phyloP scores from a whole-genome alignment of 768 basidiomycete species.

The Solioccasus polychromus region DNA sequence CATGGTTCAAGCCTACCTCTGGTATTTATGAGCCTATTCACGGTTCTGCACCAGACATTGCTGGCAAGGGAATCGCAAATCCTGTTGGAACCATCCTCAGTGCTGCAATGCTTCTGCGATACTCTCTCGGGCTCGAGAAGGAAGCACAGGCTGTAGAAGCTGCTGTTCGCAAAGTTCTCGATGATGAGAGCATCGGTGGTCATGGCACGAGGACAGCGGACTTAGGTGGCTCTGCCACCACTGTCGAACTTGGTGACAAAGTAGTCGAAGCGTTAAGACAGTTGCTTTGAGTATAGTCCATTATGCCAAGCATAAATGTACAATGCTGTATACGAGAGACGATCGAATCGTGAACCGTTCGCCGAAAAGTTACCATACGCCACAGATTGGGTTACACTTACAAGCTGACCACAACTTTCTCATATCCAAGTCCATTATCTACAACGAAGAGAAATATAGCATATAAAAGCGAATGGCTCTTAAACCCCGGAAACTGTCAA shows the following conservation, averaged over 20 bases:
- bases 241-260: slow-evolving; percentile 79
- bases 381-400: no score
- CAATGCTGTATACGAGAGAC: background rate
- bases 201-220: slow-evolving; percentile 81
- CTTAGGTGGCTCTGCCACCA: slow-evolving; percentile 74
- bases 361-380: no score
- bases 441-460: slow-evolving; percentile 16
- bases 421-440: slow-evolving; percentile 4
- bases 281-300: slow-evolving; percentile 41
- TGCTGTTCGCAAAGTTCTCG: slow-evolving; percentile 89
- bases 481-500: background rate
- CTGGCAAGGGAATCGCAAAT: slow-evolving; percentile 91
- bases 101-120: slow-evolving; percentile 88
- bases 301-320: background rate
- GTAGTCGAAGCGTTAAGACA: slow-evolving; percentile 70
- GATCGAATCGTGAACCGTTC: no score
- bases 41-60: slow-evolving; percentile 92
- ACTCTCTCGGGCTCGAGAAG: slow-evolving; percentile 86
- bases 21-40: slow-evolving; percentile 98
- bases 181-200: slow-evolving; percentile 66
- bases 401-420: background rate
- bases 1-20: slow-evolving; percentile 70
- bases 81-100: slow-evolving; percentile 95
- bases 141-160: slow-evolving; percentile 84
- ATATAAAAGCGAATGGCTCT: slow-evolving; percentile 11